phyloP scores from a whole-genome alignment of 148 eudicot species.

The Cornus controversa region DNA sequence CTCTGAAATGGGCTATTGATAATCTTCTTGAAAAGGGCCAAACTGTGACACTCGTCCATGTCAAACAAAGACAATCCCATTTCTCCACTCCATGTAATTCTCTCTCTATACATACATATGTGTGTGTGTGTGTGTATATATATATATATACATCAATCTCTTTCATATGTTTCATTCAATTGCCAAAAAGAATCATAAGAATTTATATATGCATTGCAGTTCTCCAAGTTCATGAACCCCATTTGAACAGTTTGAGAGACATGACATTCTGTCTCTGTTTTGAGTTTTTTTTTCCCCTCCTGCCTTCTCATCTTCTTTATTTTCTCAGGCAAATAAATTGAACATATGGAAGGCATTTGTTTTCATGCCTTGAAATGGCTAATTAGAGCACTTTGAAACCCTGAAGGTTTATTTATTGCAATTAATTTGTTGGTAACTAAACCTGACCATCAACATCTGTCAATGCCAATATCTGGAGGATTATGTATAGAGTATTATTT shows the following conservation, averaged over 20 bases:
- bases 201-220: background rate
- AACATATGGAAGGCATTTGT: background rate
- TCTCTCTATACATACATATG: slow-evolving; percentile 9
- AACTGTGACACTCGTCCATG: slow-evolving; percentile 58
- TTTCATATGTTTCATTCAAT: background rate
- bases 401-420: too few species aligned
- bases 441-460: too few species aligned
- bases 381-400: background rate
- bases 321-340: too few species aligned
- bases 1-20: slow-evolving; percentile 78
- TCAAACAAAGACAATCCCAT: slow-evolving; percentile 33
- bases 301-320: too few species aligned
- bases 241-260: too few species aligned
- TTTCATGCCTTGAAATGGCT: background rate
- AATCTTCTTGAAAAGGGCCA: slow-evolving; percentile 50
- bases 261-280: too few species aligned
- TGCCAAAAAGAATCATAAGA: background rate
- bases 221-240: background rate
- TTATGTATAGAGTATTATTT: too few species aligned
- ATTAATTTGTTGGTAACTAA: background rate
- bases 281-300: too few species aligned
- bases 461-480: background rate
- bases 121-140: too few species aligned
- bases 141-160: background rate
- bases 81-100: slow-evolving; percentile 15